Conservation (phyloP, 164 flowering plant species). For the Malania oleifera region DNA sequence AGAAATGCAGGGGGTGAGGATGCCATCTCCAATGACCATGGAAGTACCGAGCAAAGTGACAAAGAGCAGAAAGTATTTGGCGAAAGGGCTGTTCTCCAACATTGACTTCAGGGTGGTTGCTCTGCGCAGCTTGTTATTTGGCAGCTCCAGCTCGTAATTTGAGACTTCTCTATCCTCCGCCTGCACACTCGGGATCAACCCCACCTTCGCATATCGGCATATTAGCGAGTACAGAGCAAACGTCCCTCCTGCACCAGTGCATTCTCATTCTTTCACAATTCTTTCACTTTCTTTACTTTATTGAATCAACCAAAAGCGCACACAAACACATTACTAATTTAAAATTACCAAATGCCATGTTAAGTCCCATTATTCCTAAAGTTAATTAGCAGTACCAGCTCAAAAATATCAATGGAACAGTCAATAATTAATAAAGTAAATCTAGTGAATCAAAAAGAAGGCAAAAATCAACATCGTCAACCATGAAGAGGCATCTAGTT, state of each 20-base stretch:
- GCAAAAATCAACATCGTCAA: too few species aligned
- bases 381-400: too few species aligned
- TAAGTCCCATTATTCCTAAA: too few species aligned
- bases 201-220: conserved; percentile 53
- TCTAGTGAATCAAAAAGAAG: too few species aligned
- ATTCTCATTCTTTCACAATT: too few species aligned
- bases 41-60: conserved; percentile 53
- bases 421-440: too few species aligned
- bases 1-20: conserved; percentile 52
- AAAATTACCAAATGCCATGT: too few species aligned
- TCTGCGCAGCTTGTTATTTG: conserved; percentile 19
- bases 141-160: conserved; percentile 33
- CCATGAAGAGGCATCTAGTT: too few species aligned
- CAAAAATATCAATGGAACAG: too few species aligned
- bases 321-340: too few species aligned
- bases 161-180: conserved; percentile 47
- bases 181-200: conserved; percentile 48
- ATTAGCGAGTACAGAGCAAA: conserved; percentile 59
- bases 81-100: conserved; percentile 32
- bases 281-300: too few species aligned
- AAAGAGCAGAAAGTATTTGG: conserved; percentile 32
- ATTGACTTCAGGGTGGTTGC: conserved; percentile 28
- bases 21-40: conserved; percentile 53
- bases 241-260: conserved; percentile 65
- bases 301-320: too few species aligned